Percentiles rank a stretch among this genome's conserved stretches.
These are phyloP conservation scores for Themeda triandra DNA, from an alignment of 176 grass and related monocot genomes.

Conservation along the genomic window DNA sequence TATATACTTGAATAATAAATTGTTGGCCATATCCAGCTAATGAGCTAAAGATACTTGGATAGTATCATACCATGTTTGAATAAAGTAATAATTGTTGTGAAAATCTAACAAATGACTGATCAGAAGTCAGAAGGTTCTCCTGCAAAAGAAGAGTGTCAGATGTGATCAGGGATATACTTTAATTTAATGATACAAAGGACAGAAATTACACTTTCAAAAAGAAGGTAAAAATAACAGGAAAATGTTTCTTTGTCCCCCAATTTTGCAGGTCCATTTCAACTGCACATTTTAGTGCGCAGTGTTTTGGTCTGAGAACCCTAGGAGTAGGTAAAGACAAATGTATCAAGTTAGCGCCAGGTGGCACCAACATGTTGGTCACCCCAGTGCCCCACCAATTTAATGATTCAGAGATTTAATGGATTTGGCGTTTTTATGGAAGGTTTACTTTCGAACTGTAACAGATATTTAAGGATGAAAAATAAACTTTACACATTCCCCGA, in stretches of 20 bases:
- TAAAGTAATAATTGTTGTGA: slow-evolving; percentile 35
- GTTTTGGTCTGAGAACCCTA: not conserved
- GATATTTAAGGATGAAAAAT: slow-evolving; percentile 16
- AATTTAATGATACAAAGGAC: not conserved
- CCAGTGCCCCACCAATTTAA: not conserved
- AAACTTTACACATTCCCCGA: not conserved
- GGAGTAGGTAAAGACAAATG: not conserved
- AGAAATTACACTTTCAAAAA: not conserved
- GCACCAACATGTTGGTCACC: not conserved
- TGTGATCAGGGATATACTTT: slow-evolving; percentile 6
- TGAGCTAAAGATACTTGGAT: not conserved
- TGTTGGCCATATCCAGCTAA: not conserved
- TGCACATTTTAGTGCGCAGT: not conserved
- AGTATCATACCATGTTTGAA: slow-evolving; percentile 70
- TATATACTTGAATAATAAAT: slow-evolving; percentile 22
- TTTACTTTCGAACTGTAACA: not conserved
- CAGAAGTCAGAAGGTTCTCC: slow-evolving; percentile 43
- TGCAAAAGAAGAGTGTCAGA: slow-evolving; percentile 37
- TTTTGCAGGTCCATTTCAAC: not conserved
- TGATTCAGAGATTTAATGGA: not conserved
- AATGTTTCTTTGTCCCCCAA: not conserved
- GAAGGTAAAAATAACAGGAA: slow-evolving; percentile 5
- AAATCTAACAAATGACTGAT: slow-evolving; percentile 60
- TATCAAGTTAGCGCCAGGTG: slow-evolving; percentile 1
- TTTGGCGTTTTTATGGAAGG: not conserved